These are phyloP conservation scores for Botrytis aclada DNA, from an alignment of 2,329 filamentous ascomycete species.

Conservation along the genomic window DNA sequence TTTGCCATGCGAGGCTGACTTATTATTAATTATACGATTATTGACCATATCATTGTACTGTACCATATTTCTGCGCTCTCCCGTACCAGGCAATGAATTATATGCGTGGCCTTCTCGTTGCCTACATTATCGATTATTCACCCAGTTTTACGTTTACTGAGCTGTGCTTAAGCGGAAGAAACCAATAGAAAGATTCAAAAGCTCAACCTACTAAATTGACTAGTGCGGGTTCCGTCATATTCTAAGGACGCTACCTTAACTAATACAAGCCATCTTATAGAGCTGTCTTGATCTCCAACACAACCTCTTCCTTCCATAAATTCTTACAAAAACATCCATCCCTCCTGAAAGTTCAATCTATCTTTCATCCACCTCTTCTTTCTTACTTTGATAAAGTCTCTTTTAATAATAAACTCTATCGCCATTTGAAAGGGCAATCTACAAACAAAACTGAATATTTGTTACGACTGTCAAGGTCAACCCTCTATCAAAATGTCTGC, in stretches of 20 bases:
- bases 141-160: neutral
- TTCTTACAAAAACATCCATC: neutral
- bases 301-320: constrained; percentile 9
- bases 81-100: neutral
- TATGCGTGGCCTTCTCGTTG: constrained; percentile 18
- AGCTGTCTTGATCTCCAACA: constrained; percentile 19
- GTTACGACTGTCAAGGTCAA: constrained; percentile 15
- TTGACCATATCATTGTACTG: neutral
- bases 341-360: neutral
- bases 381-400: neutral
- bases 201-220: neutral
- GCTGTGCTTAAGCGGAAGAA: constrained; percentile 14
- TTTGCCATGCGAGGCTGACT: constrained; percentile 8
- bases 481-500: constrained; percentile 65
- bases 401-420: neutral
- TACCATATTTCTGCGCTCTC: neutral
- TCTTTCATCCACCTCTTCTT: constrained; percentile 1
- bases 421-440: neutral
- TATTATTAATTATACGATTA: neutral
- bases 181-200: constrained; percentile 14
- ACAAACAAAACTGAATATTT: neutral
- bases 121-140: constrained; percentile 4
- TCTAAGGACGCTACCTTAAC: constrained; percentile 18
- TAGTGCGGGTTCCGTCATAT: constrained; percentile 20
- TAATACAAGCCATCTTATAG: neutral